Evolutionary conservation across 208 protist genomes (phyloP), one percentile per base, ranked within the genome.

Genomic region (Acanthamoeba divionensis): DNA sequence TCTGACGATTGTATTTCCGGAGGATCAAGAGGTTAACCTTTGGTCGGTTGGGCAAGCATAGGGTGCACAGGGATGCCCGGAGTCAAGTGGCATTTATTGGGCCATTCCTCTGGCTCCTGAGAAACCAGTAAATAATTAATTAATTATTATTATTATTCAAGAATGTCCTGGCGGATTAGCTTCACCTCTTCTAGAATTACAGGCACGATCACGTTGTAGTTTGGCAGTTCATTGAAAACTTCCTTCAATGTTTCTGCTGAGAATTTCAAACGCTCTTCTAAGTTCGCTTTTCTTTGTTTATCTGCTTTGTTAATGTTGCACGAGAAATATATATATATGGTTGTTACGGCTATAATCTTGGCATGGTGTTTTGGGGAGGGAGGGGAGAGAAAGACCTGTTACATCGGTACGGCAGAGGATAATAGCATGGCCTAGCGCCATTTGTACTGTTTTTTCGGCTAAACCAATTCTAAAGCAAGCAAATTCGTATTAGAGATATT

Each of bases 21-120:
- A 69, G 57, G 24, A 63, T 15, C 80, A 24, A 21, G 73, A 1
- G 38, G 26, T 26, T 15, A 45, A 12, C 97, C 97, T 75, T 97
- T 99, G 15, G 98, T 99, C 7, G 99, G 98, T 71, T 99, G 97
- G 1, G 99, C 99, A 18, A 99, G 95, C 98, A 99, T 99, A 47
- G 98, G 98, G 71, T 98, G 97, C n/a, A 99, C 96, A 0, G 98
- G 98, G 41, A 99, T 92, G 65, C 98, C 94, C n/a, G 91, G 91
- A 33, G 73, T 91, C 12, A 96, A 66, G 31, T 87, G 65, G 55
- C 92, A 95, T n/a, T 31, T 62, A 6, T 38, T 38, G 54, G 79
- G 38, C 55, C 60, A 69, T 31, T 63, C 45, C 44, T 82, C 44
- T 38, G 73, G 44, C 15, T 82, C 73, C 52, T 82, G n/a, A 7